Percentiles rank a stretch among this genome's conserved stretches.
phyloP scores from a whole-genome alignment of 352 stramenopile genomes.

The Halophytophthora batemanensis region DNA sequence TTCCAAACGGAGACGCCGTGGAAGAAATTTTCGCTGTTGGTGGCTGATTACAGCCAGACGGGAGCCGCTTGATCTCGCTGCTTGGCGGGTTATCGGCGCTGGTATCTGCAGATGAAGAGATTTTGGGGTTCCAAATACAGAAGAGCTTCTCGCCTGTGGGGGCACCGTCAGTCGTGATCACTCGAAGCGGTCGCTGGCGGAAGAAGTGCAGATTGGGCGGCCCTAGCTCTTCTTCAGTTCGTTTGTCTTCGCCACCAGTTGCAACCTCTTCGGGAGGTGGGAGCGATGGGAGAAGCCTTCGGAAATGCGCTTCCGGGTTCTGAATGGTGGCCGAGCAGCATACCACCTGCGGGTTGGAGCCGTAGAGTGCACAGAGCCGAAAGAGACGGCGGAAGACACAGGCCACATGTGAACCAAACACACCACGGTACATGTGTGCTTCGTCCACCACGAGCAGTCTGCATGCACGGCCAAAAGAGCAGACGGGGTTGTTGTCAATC shows the following conservation, averaged over 20 bases:
- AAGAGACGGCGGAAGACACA: constrained; percentile 90
- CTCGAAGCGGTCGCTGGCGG: constrained; percentile 39
- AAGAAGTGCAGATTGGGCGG: constrained; percentile 64
- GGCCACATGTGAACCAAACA: constrained; percentile 83
- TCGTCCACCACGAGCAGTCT: constrained; percentile 81
- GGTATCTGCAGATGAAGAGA: constrained; percentile 14
- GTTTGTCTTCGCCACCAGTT: neutral
- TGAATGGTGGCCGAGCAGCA: constrained; percentile 96
- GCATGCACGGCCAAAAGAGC: too few species aligned
- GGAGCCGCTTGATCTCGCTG: neutral
- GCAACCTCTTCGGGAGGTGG: constrained; percentile 14
- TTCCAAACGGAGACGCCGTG: neutral
- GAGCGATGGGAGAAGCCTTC: constrained; percentile 79
- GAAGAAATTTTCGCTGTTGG: neutral
- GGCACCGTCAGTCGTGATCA: constrained; percentile 90
- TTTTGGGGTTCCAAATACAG: constrained; percentile 94
- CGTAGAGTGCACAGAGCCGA: constrained; percentile 83
- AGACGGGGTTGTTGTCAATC: too few species aligned
- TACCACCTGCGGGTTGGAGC: constrained; percentile 87
- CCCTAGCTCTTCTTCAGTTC: constrained; percentile 3
- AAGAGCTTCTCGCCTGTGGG: constrained; percentile 92
- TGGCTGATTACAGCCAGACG: neutral
- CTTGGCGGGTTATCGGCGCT: neutral
- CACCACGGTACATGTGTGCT: constrained; percentile 94
- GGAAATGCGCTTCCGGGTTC: constrained; percentile 92